phyloP scores from a whole-genome alignment of 2,329 filamentous ascomycete genomes.

The Fusarium mexicanum region DNA sequence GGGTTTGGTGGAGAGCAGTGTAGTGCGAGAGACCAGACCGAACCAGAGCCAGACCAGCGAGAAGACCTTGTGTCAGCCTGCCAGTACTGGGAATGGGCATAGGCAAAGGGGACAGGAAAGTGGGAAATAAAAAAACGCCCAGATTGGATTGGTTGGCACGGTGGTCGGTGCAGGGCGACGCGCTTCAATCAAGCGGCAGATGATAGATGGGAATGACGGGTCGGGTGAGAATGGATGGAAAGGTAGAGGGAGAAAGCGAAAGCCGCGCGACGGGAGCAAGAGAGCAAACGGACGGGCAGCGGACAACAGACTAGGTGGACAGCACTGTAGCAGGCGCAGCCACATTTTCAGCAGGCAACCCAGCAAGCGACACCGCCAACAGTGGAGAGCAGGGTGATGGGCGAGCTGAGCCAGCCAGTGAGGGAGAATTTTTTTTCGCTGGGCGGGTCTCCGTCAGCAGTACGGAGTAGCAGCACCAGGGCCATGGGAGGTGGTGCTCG shows the following conservation, averaged over 20 bases:
- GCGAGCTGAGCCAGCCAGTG: constrained; percentile 30
- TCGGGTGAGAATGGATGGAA: constrained; percentile 33
- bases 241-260: constrained; percentile 33
- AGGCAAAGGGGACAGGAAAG: constrained; percentile 30
- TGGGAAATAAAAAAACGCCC: constrained; percentile 36
- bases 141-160: constrained; percentile 40
- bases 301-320: not conserved
- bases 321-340: constrained; percentile 24
- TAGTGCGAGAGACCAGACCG: constrained; percentile 46
- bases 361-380: constrained; percentile 28
- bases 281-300: constrained; percentile 17
- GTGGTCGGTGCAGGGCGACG: constrained; percentile 38
- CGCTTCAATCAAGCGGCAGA: constrained; percentile 38
- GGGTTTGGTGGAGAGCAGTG: constrained; percentile 52
- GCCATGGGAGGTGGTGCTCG: not conserved
- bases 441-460: constrained; percentile 35
- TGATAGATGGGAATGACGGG: constrained; percentile 36
- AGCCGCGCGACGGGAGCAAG: constrained; percentile 27
- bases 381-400: constrained; percentile 31
- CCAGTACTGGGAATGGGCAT: constrained; percentile 28
- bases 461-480: constrained; percentile 1
- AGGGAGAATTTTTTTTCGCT: constrained; percentile 49
- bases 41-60: constrained; percentile 37
- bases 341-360: constrained; percentile 23
- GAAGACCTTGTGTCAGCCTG: constrained; percentile 35